phyloP scores from a whole-genome alignment of 2,329 filamentous ascomycete genomes.

The Aspergillus novofumigatus region DNA sequence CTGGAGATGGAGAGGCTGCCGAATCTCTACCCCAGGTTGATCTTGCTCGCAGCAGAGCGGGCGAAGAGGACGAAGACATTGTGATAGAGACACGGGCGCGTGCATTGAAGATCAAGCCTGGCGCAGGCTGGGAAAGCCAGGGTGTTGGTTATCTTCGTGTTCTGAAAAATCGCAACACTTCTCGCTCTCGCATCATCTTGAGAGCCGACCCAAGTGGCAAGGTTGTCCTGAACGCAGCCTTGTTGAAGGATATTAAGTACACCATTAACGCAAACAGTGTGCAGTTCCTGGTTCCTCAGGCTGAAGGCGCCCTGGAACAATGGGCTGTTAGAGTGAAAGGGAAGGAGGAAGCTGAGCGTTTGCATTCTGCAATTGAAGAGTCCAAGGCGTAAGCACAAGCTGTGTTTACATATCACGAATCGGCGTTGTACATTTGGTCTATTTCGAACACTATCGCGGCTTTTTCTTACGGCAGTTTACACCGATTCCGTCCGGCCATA shows the following conservation, averaged over 20 bases:
- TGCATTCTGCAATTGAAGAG: constrained; percentile 17
- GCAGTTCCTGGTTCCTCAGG: constrained; percentile 47
- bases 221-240: constrained; percentile 65
- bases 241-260: constrained; percentile 62
- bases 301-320: constrained; percentile 59
- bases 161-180: constrained; percentile 68
- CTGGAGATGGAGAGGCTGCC: constrained; percentile 49
- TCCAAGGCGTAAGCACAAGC: constrained; percentile 14
- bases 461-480: background rate
- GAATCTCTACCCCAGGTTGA: constrained; percentile 66
- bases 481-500: background rate
- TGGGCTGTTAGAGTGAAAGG: constrained; percentile 67
- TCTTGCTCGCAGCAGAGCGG: constrained; percentile 61
- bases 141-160: constrained; percentile 70
- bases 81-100: constrained; percentile 69
- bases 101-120: constrained; percentile 57
- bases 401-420: constrained; percentile 5
- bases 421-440: constrained; percentile 11
- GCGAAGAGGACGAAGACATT: constrained; percentile 68
- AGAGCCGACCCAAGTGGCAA: constrained; percentile 72
- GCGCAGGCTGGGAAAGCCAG: constrained; percentile 60
- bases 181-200: constrained; percentile 63
- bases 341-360: constrained; percentile 17
- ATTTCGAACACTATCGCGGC: constrained; percentile 8
- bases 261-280: constrained; percentile 49